Evolutionary conservation across 2,329 filamentous ascomycete genomes (phyloP).

Genomic region (Aspergillus melleus): DNA sequence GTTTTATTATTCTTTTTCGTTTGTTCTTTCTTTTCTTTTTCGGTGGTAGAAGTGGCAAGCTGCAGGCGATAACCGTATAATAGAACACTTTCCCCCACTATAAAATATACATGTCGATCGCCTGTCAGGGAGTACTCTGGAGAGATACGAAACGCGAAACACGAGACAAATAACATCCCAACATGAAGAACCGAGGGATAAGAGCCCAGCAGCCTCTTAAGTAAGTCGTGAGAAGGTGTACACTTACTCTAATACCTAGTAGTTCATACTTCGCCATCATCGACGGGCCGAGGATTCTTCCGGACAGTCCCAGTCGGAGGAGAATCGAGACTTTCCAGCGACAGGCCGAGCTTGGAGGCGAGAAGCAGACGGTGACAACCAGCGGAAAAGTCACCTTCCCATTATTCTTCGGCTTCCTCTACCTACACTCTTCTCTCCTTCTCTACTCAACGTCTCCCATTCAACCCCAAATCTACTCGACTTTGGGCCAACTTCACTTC

Average conservation of each 20-base stretch:
- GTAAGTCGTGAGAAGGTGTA: neutral
- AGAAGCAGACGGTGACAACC: constrained; percentile 5
- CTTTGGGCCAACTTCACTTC: neutral
- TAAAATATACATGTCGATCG: no score
- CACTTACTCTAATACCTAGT: no score
- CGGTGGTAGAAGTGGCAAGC: neutral
- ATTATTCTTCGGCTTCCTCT: constrained; percentile 8
- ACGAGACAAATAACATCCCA: no score
- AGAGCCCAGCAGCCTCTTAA: neutral
- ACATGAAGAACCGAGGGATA: neutral
- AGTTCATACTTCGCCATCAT: neutral
- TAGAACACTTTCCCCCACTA: no score
- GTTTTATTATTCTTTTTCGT: neutral
- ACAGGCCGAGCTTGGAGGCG: constrained; percentile 19
- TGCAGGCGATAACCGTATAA: no score
- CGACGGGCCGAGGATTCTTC: constrained; percentile 20
- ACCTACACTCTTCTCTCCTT: constrained; percentile 3
- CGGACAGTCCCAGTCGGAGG: constrained; percentile 15
- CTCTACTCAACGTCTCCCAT: constrained; percentile 2
- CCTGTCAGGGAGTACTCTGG: no score
- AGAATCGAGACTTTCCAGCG: constrained; percentile 24
- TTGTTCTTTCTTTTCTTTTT: neutral
- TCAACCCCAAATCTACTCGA: neutral
- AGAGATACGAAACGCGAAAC: no score
- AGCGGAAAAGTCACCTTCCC: constrained; percentile 4